These are phyloP conservation scores for Trametes cingulata DNA, from an alignment of 768 basidiomycete species.

Conservation along the genomic window DNA sequence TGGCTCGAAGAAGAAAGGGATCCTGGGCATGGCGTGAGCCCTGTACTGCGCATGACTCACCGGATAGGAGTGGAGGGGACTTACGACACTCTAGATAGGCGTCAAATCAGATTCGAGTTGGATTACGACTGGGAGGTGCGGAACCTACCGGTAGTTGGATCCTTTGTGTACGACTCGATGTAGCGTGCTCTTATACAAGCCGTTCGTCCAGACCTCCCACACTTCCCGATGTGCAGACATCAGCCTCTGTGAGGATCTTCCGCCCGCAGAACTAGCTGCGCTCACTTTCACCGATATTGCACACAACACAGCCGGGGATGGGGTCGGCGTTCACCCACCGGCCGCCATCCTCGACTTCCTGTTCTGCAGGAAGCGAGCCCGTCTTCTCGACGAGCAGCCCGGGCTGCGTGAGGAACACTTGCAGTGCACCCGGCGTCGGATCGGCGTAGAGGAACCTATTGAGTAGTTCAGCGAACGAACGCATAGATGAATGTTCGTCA, in stretches of 20 bases:
- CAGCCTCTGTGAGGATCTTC: neutral
- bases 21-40: slow-evolving; percentile 39
- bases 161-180: slow-evolving; percentile 84
- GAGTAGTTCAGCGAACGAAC: neutral
- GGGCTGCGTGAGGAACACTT: slow-evolving; percentile 67
- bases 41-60: neutral
- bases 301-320: slow-evolving; percentile 78
- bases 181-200: slow-evolving; percentile 85
- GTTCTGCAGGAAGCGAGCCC: slow-evolving; percentile 39
- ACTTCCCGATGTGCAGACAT: slow-evolving; percentile 42
- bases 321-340: slow-evolving; percentile 87
- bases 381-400: slow-evolving; percentile 31
- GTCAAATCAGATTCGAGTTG: neutral
- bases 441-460: slow-evolving; percentile 86
- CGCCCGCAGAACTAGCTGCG: no score
- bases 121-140: neutral
- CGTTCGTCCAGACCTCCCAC: slow-evolving; percentile 93
- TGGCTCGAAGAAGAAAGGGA: slow-evolving; percentile 95
- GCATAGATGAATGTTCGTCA: neutral
- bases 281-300: slow-evolving; percentile 91
- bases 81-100: slow-evolving; percentile 63
- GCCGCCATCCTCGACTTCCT: slow-evolving; percentile 57
- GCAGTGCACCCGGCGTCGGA: slow-evolving; percentile 74
- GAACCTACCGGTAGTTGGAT: slow-evolving; percentile 57
- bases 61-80: slow-evolving; percentile 26